Percentiles rank a stretch among this genome's conserved stretches.
Conservation (phyloP, 2,329 filamentous ascomycete genomes). For the Nigrospora oryzae region DNA sequence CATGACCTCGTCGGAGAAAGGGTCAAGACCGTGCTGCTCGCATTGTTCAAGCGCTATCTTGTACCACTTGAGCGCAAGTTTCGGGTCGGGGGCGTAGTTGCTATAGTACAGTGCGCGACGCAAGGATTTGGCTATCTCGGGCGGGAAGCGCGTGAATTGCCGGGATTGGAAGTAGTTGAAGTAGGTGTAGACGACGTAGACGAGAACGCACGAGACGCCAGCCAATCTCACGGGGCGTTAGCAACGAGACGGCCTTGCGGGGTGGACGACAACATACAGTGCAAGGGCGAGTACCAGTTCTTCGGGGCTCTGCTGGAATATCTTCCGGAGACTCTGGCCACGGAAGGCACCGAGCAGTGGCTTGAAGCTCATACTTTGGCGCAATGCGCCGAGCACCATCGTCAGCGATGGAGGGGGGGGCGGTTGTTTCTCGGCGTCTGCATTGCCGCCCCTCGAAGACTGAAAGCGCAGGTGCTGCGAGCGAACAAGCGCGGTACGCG, state of each 20-base stretch:
- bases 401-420: constrained; percentile 15
- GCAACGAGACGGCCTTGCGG: too few species aligned
- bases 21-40: constrained; percentile 68
- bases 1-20: constrained; percentile 83
- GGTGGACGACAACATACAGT: constrained; percentile 21
- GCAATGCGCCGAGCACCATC: constrained; percentile 19
- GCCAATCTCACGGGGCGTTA: constrained; percentile 20
- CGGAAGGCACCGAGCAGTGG: constrained; percentile 27
- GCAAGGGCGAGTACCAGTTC: constrained; percentile 32
- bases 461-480: constrained; percentile 16
- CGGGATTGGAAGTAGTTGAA: constrained; percentile 46
- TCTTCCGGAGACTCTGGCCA: constrained; percentile 24
- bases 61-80: constrained; percentile 76
- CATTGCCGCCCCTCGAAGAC: constrained; percentile 9
- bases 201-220: constrained; percentile 19
- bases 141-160: constrained; percentile 53
- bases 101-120: constrained; percentile 82
- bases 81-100: constrained; percentile 65
- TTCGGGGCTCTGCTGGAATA: constrained; percentile 33
- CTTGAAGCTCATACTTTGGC: constrained; percentile 23
- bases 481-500: constrained; percentile 5
- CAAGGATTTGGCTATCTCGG: constrained; percentile 66
- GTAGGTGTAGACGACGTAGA: constrained; percentile 35
- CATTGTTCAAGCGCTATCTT: constrained; percentile 69
- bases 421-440: constrained; percentile 4